Percentiles rank a stretch among this genome's conserved stretches.
phyloP scores from a whole-genome alignment of 768 basidiomycete genomes.

The Tulasnella sp. region DNA sequence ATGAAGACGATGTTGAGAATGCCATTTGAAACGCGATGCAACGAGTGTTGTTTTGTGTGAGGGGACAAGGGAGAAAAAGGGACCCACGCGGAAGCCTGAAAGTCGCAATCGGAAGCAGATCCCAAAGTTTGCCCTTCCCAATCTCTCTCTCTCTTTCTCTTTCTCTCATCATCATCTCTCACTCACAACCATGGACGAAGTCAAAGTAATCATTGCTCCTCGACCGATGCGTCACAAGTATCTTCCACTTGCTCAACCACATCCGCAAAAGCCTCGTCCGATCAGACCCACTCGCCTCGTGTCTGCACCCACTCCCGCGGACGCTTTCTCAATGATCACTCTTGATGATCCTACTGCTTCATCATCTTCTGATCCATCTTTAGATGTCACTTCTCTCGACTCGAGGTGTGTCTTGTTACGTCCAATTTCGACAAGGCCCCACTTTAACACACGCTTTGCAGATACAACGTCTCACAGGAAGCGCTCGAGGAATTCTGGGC shows the following conservation, averaged over 20 bases:
- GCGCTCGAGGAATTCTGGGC: slow-evolving; percentile 14
- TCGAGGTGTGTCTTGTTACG: not conserved
- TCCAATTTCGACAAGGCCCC: not conserved
- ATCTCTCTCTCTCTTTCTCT: not conserved
- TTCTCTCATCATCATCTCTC: not conserved
- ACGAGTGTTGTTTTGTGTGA: not conserved
- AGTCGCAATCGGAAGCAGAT: not conserved
- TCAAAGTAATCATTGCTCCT: slow-evolving; percentile 10
- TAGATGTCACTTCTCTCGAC: not conserved
- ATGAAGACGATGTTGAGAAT: not conserved
- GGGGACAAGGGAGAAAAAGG: not conserved
- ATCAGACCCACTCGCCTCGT: slow-evolving; percentile 1
- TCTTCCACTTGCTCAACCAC: not conserved
- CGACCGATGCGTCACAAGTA: slow-evolving; percentile 4
- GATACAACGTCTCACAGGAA: slow-evolving; percentile 4
- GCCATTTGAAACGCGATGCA: not conserved
- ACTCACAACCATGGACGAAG: slow-evolving; percentile 4
- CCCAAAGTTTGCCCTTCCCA: not conserved
- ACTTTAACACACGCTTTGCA: not conserved
- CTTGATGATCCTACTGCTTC: not conserved
- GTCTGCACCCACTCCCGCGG: slow-evolving; percentile 10
- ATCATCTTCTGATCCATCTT: not conserved
- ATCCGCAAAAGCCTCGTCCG: not conserved
- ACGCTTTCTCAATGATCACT: slow-evolving; percentile 8
- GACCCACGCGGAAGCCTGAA: not conserved